Conservation (phyloP, 805 yeast species). For the baker's yeast (Saccharomyces cerevisiae) region DNA sequence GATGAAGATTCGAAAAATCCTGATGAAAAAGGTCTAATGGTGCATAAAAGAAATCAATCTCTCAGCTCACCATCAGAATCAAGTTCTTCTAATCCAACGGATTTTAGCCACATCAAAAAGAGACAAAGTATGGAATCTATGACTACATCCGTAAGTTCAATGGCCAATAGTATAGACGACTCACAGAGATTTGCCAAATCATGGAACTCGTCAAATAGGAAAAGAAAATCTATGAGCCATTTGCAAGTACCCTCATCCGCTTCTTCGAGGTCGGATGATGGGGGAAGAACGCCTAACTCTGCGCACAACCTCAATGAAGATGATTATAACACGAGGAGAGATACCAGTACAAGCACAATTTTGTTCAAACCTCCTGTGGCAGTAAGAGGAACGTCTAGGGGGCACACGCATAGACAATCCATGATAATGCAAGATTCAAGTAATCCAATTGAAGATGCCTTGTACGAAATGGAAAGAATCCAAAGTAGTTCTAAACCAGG, state of each 20-base stretch:
- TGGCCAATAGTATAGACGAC: conserved; percentile 28
- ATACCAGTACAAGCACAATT: conserved; percentile 13
- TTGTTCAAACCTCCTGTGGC: neutral
- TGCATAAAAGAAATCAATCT: conserved; percentile 1
- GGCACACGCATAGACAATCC: conserved; percentile 21
- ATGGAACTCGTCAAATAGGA: conserved; percentile 30
- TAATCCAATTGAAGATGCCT: conserved; percentile 27
- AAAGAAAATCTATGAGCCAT: conserved; percentile 25
- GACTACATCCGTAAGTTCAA: conserved; percentile 28
- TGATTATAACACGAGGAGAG: conserved; percentile 6
- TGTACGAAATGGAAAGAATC: conserved; percentile 26
- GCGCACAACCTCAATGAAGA: neutral
- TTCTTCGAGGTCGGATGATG: neutral
- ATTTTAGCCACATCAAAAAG: conserved; percentile 24
- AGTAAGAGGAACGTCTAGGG: neutral
- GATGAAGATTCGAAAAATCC: neutral
- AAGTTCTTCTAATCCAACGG: conserved; percentile 27
- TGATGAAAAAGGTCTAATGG: neutral
- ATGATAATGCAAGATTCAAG: conserved; percentile 20
- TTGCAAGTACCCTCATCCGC: conserved; percentile 7
- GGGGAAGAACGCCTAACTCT: neutral
- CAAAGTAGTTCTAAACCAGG: conserved; percentile 16
- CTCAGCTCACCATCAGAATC: conserved; percentile 20
- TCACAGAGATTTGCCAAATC: conserved; percentile 30
- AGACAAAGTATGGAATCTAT: conserved; percentile 27